These are phyloP conservation scores for Kodamaea restingae DNA, from an alignment of 805 yeast genomes.

Conservation along the genomic window DNA sequence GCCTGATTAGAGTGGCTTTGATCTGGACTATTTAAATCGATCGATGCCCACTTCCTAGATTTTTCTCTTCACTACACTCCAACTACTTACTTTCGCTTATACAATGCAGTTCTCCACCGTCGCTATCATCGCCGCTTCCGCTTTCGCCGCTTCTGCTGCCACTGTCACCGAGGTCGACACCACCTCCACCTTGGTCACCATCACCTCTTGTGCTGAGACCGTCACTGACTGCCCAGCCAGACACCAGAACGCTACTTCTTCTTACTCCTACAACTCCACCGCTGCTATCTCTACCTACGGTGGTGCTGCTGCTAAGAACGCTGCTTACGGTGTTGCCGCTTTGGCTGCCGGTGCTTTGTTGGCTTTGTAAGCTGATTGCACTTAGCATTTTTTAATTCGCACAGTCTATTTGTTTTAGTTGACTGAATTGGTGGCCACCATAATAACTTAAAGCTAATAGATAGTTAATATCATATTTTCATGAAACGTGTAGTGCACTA, in stretches of 20 bases:
- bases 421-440: slow-evolving; percentile 10
- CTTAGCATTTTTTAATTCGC: slow-evolving; percentile 4
- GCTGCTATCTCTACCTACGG: slow-evolving; percentile 17
- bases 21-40: slow-evolving; percentile 6
- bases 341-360: slow-evolving; percentile 25
- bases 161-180: slow-evolving; percentile 28
- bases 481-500: not conserved
- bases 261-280: slow-evolving; percentile 15
- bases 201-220: slow-evolving; percentile 36
- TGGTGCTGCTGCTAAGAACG: slow-evolving; percentile 23
- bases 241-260: slow-evolving; percentile 7
- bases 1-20: not conserved
- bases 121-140: slow-evolving; percentile 36
- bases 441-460: slow-evolving; percentile 5
- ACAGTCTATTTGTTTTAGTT: slow-evolving; percentile 7
- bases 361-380: slow-evolving; percentile 23
- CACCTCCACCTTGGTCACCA: slow-evolving; percentile 38
- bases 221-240: slow-evolving; percentile 44
- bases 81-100: slow-evolving; percentile 35
- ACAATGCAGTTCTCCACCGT: slow-evolving; percentile 47
- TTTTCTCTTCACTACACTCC: slow-evolving; percentile 19
- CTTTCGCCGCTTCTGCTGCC: slow-evolving; percentile 31
- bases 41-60: slow-evolving; percentile 9
- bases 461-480: slow-evolving; percentile 3
- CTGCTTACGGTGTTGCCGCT: slow-evolving; percentile 17